These are phyloP conservation scores for Entonaema liquescens DNA, from an alignment of 495 filamentous ascomycete genomes.

Conservation along the genomic window DNA sequence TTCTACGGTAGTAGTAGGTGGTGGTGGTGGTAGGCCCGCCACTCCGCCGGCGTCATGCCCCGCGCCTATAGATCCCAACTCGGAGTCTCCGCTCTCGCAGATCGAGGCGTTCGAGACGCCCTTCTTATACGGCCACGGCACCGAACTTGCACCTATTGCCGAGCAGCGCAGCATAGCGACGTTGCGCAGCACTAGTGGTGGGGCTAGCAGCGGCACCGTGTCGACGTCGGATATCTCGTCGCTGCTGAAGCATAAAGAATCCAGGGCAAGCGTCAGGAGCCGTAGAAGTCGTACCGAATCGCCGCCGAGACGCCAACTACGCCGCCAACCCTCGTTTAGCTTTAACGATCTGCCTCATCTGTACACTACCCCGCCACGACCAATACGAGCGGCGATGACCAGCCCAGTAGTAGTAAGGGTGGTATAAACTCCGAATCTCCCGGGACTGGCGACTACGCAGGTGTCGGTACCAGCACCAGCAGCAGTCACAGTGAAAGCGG, in stretches of 20 bases:
- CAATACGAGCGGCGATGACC: background rate
- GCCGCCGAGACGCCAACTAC: slow-evolving; percentile 17
- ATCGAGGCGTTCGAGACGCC: slow-evolving; percentile 36
- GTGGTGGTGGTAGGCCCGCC: slow-evolving; percentile 6
- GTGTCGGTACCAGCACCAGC: background rate
- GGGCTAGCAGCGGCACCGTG: slow-evolving; percentile 6
- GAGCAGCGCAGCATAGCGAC: slow-evolving; percentile 51
- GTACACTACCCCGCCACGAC: background rate
- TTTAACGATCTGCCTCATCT: slow-evolving; percentile 47
- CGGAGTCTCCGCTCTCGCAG: slow-evolving; percentile 37
- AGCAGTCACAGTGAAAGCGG: background rate
- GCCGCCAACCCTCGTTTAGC: slow-evolving; percentile 45
- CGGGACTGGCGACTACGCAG: background rate
- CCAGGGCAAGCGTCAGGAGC: slow-evolving; percentile 10
- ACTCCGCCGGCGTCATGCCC: slow-evolving; percentile 25
- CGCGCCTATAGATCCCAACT: slow-evolving; percentile 32
- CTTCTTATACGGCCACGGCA: slow-evolving; percentile 54
- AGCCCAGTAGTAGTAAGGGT: background rate
- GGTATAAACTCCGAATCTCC: slow-evolving; percentile 1
- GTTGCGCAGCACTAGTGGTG: slow-evolving; percentile 27
- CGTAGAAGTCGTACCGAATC: slow-evolving; percentile 13
- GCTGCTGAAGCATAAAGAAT: slow-evolving; percentile 39
- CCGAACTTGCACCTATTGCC: slow-evolving; percentile 50
- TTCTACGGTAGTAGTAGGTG: background rate
- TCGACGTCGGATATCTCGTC: slow-evolving; percentile 44